phyloP scores from a whole-genome alignment of 2,329 filamentous ascomycete species.

The Xylariaceae sp. region DNA sequence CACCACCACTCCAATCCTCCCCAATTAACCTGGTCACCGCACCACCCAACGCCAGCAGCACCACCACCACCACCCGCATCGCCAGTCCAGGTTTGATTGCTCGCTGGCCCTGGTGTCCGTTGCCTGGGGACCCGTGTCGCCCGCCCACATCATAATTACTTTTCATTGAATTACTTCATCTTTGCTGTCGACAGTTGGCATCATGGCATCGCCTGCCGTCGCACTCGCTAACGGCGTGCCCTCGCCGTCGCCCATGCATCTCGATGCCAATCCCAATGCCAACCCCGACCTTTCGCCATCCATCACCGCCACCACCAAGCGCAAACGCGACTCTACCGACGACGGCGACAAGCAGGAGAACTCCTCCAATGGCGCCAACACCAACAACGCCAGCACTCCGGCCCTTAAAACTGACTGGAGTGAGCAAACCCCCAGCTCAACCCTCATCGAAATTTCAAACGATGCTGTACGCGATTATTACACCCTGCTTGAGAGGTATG shows the following conservation, averaged over 20 bases:
- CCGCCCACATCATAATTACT: background rate
- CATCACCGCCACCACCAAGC: slow-evolving; percentile 28
- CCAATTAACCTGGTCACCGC: background rate
- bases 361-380: slow-evolving; percentile 12
- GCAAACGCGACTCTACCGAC: slow-evolving; percentile 32
- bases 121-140: too few species aligned
- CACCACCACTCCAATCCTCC: background rate
- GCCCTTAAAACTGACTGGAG: background rate
- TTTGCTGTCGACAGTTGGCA: background rate
- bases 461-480: slow-evolving; percentile 29
- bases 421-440: slow-evolving; percentile 2
- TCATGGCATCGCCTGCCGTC: slow-evolving; percentile 32
- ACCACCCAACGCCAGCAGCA: background rate
- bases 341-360: slow-evolving; percentile 19
- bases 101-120: too few species aligned
- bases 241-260: slow-evolving; percentile 21
- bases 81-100: too few species aligned
- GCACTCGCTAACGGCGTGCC: slow-evolving; percentile 28
- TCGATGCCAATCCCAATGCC: slow-evolving; percentile 13
- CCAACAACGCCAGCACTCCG: slow-evolving; percentile 8
- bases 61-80: background rate
- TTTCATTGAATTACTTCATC: background rate
- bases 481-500: slow-evolving; percentile 31
- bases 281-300: slow-evolving; percentile 25
- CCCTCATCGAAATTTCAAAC: slow-evolving; percentile 21